Evolutionary conservation across 495 filamentous ascomycete species (phyloP).

Genomic region (Delitschia confertaspora): DNA sequence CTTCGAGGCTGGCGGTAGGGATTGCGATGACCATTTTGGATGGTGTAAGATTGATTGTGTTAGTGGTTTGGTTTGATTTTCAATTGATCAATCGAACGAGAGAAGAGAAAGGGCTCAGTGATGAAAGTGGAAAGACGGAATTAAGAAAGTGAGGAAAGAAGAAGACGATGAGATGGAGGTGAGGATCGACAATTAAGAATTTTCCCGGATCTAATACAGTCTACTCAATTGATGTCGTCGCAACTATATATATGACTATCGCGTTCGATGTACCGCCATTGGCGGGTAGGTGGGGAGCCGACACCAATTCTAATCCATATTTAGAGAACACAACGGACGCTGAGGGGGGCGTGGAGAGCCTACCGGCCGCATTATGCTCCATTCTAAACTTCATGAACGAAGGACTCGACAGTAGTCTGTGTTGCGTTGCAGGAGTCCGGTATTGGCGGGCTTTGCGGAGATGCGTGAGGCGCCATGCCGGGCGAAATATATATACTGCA

Average conservation of each 20-base stretch:
- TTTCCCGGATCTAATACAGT: background rate
- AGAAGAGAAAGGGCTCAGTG: too few species aligned
- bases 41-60: background rate
- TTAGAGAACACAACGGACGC: too few species aligned
- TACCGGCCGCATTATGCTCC: too few species aligned
- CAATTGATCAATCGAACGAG: background rate
- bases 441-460: too few species aligned
- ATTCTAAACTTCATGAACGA: too few species aligned
- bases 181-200: too few species aligned
- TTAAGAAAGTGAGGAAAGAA: background rate
- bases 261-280: background rate
- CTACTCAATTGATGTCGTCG: conserved; percentile 5
- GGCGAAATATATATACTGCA: too few species aligned
- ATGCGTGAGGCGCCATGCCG: too few species aligned
- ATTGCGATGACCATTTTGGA: conserved; percentile 29
- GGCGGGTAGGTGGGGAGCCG: conserved; percentile 26
- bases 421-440: too few species aligned
- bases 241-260: conserved; percentile 23
- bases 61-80: conserved; percentile 1
- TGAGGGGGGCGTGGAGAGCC: too few species aligned
- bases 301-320: conserved; percentile 8
- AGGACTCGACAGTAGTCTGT: too few species aligned
- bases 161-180: too few species aligned
- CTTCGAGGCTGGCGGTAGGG: conserved; percentile 42
- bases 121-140: conserved; percentile 1